These are phyloP conservation scores for Eucalyptus brandiana DNA, from an alignment of 345 rosid species.

Conservation along the genomic window DNA sequence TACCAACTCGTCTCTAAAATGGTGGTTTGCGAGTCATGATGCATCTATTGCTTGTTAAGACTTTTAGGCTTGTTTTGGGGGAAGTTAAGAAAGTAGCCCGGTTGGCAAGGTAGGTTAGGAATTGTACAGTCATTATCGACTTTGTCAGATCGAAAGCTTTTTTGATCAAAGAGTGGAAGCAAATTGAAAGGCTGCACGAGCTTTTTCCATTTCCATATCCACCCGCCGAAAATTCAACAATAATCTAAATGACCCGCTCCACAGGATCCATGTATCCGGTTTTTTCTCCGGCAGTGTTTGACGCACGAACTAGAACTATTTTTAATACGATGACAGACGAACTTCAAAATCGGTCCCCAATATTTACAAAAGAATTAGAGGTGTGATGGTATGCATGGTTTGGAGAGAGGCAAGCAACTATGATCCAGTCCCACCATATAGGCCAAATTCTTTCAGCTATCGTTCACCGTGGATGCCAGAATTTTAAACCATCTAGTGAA, in stretches of 20 bases:
- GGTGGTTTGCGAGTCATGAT: neutral
- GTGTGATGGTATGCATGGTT: neutral
- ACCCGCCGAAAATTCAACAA: neutral
- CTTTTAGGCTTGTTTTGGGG: neutral
- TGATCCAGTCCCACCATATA: neutral
- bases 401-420: neutral
- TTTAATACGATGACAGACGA: neutral
- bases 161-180: neutral
- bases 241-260: neutral
- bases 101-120: neutral
- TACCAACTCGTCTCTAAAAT: neutral
- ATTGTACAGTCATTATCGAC: neutral
- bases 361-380: neutral
- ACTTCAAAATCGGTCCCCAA: neutral
- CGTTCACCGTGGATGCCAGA: neutral
- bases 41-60: neutral
- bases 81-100: neutral
- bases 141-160: neutral
- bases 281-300: neutral
- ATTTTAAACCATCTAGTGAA: neutral
- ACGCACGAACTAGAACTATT: neutral
- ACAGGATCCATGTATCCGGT: neutral
- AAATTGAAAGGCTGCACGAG: neutral
- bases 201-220: neutral
- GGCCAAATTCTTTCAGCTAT: neutral